These are phyloP conservation scores for Annulohypoxylon stygium DNA, from an alignment of 495 filamentous ascomycete genomes.

Conservation along the genomic window DNA sequence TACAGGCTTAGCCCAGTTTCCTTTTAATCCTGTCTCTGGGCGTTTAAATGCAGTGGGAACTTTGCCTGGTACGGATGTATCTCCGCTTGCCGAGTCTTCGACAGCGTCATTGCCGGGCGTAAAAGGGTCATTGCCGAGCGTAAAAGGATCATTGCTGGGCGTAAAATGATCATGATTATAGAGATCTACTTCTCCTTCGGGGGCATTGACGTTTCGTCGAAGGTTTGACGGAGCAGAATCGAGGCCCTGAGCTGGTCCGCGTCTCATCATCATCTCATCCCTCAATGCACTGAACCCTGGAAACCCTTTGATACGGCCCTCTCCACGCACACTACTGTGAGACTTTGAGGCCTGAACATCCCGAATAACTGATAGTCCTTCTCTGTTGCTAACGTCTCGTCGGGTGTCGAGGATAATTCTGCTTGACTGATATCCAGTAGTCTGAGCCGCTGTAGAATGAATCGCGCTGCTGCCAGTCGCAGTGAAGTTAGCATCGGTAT, in stretches of 20 bases:
- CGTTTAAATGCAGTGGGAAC: not conserved
- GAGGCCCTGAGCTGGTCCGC: not conserved
- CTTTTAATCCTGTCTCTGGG: not conserved
- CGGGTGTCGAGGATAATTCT: not conserved
- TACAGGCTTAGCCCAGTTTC: constrained; percentile 24
- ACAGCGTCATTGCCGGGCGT: not conserved
- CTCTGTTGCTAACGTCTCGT: not conserved
- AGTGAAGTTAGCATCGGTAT: not conserved
- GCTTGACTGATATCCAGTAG: not conserved
- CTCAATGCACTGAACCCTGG: not conserved
- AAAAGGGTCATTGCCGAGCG: not conserved
- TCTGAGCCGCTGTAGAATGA: not conserved
- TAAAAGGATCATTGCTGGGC: not conserved
- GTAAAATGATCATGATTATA: not conserved
- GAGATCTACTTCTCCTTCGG: not conserved
- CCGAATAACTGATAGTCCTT: not conserved
- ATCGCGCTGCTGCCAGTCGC: not conserved
- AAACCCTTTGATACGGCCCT: not conserved
- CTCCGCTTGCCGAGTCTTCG: not conserved
- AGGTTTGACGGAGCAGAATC: not conserved
- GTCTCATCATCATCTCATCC: not conserved
- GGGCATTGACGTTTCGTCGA: not conserved
- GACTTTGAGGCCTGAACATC: not conserved
- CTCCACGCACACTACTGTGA: not conserved
- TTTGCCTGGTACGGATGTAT: not conserved